phyloP scores from a whole-genome alignment of 495 filamentous ascomycete species.

The Bryoglossum gracile region DNA sequence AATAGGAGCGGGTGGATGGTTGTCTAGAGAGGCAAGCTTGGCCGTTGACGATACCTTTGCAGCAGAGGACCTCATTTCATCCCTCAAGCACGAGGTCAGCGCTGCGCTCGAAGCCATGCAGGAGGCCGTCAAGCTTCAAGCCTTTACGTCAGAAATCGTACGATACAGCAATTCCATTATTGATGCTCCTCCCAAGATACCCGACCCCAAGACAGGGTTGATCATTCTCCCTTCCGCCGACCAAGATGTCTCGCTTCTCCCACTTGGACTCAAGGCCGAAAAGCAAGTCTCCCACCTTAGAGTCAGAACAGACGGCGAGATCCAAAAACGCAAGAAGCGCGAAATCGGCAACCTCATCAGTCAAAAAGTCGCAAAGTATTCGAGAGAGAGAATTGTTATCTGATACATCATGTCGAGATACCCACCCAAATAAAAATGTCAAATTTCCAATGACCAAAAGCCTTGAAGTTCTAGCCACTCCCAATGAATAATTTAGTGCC shows the following conservation, averaged over 20 bases:
- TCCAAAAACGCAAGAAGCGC: constrained; percentile 53
- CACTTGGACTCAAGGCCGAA: constrained; percentile 66
- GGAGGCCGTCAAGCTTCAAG: constrained; percentile 61
- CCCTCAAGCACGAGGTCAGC: constrained; percentile 66
- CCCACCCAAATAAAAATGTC: too few relatives aligned
- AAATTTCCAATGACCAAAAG: constrained; percentile 3
- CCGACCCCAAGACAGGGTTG: constrained; percentile 17
- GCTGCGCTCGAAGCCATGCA: constrained; percentile 70
- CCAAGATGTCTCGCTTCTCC: constrained; percentile 36
- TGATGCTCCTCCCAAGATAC: constrained; percentile 15
- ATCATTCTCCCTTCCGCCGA: constrained; percentile 18
- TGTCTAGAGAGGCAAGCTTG: constrained; percentile 50
- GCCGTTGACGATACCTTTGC: constrained; percentile 37
- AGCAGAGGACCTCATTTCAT: constrained; percentile 54
- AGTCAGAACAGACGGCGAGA: constrained; percentile 55
- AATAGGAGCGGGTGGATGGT: constrained; percentile 77
- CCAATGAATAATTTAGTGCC: constrained; percentile 4
- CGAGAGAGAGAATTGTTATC: constrained; percentile 63
- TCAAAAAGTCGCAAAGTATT: constrained; percentile 68
- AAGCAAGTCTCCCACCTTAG: constrained; percentile 45
- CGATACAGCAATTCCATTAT: constrained; percentile 50
- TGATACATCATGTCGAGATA: constrained; percentile 28
- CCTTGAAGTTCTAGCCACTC: constrained; percentile 2
- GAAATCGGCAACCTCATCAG: constrained; percentile 67
- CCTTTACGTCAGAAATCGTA: constrained; percentile 62